Percentiles rank a stretch among this genome's conserved stretches.
phyloP scores from a whole-genome alignment of 1,284 basidiomycete species.

The Pseudomicrostroma phylloplanum region DNA sequence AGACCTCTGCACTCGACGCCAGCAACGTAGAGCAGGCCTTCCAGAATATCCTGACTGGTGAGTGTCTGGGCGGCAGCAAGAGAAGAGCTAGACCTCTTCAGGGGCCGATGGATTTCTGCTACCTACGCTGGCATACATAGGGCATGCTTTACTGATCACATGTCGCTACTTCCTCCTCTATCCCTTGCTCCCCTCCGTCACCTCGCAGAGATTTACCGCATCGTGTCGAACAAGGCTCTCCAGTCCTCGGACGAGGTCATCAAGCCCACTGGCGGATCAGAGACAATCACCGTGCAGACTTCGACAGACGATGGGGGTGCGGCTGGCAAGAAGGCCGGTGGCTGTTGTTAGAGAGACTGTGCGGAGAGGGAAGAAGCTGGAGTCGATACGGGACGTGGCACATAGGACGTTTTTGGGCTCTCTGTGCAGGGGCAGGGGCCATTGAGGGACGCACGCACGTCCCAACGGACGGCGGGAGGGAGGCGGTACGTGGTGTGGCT shows the following conservation, averaged over 20 bases:
- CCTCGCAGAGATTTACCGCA: conserved; percentile 49
- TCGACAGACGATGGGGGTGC: conserved; percentile 46
- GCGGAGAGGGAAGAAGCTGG: too few relatives aligned
- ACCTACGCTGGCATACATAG: not conserved
- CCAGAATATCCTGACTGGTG: conserved; percentile 91
- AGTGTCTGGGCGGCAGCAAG: conserved; percentile 34
- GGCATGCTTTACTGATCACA: not conserved
- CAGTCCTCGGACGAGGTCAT: conserved; percentile 50
- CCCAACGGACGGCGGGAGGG: too few relatives aligned
- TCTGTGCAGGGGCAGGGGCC: too few relatives aligned
- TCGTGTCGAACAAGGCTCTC: conserved; percentile 51
- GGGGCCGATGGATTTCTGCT: not conserved
- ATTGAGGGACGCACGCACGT: too few relatives aligned
- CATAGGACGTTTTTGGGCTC: too few relatives aligned
- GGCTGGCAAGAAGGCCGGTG: conserved; percentile 44
- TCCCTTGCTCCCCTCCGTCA: not conserved
- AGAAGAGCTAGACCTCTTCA: not conserved
- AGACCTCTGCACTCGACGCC: conserved; percentile 98
- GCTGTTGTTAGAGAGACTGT: conserved; percentile 39
- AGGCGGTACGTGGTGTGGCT: too few relatives aligned
- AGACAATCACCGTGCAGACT: conserved; percentile 51
- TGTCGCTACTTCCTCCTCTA: not conserved
- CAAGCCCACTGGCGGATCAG: conserved; percentile 45
- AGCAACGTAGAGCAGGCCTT: conserved; percentile 90
- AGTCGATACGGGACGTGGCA: too few relatives aligned